Percentiles rank a stretch among this genome's conserved stretches.
phyloP scores from a whole-genome alignment of 371 early-diverging fungal genomes.

The Apophysomyces trapeziformis region DNA sequence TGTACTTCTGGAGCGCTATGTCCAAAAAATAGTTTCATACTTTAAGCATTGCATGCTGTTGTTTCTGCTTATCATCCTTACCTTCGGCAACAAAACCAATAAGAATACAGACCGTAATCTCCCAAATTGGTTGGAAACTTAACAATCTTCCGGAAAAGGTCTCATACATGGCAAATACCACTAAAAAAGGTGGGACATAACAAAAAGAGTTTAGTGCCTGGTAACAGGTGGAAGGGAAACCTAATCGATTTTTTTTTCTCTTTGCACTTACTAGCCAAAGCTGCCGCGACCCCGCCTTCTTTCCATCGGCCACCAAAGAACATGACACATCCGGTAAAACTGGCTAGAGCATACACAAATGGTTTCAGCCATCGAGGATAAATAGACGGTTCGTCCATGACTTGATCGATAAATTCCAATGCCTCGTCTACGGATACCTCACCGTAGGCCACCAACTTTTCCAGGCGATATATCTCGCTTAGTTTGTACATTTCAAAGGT shows the following conservation, averaged over 20 bases:
- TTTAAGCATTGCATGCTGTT: background rate
- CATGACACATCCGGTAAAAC: slow-evolving; percentile 54
- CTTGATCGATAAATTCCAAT: slow-evolving; percentile 50
- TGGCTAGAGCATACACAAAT: slow-evolving; percentile 51
- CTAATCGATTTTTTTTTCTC: slow-evolving; percentile 7
- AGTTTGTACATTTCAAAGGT: slow-evolving; percentile 76
- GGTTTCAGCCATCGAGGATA: slow-evolving; percentile 60
- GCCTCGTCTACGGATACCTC: slow-evolving; percentile 61
- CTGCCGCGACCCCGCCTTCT: slow-evolving; percentile 48
- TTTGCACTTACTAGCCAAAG: slow-evolving; percentile 44
- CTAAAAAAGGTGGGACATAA: slow-evolving; percentile 19
- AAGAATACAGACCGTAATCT: slow-evolving; percentile 70
- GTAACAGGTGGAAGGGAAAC: too few relatives aligned
- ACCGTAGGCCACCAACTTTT: slow-evolving; percentile 52
- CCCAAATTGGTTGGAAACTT: slow-evolving; percentile 63
- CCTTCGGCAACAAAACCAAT: slow-evolving; percentile 69
- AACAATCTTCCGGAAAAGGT: slow-evolving; percentile 40
- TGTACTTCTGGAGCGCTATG: slow-evolving; percentile 24
- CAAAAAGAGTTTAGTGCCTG: too few relatives aligned
- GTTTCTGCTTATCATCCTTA: slow-evolving; percentile 16
- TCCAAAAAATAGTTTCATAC: slow-evolving; percentile 1
- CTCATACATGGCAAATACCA: slow-evolving; percentile 48
- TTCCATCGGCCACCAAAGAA: slow-evolving; percentile 50
- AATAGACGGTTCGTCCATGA: slow-evolving; percentile 43
- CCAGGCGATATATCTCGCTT: slow-evolving; percentile 61